Conservation (phyloP, 441 rosid species). For the Francoa sonchifolia region DNA sequence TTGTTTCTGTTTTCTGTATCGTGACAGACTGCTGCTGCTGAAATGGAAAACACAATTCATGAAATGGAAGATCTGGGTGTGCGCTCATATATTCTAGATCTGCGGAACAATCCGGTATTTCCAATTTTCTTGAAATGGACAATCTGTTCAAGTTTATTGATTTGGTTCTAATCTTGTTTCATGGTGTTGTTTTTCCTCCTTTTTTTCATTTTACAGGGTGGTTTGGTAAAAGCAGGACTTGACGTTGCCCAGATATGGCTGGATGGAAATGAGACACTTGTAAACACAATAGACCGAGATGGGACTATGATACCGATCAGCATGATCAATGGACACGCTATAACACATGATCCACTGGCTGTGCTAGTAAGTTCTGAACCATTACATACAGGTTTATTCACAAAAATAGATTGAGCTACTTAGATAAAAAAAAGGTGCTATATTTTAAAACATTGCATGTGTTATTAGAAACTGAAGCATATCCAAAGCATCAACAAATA, state of each 20-base stretch:
- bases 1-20: slow-evolving; percentile 8
- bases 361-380: slow-evolving; percentile 53
- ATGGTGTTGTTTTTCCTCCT: neutral
- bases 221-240: slow-evolving; percentile 77
- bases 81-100: slow-evolving; percentile 65
- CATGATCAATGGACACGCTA: slow-evolving; percentile 66
- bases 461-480: too few species aligned
- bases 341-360: slow-evolving; percentile 75
- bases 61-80: slow-evolving; percentile 74
- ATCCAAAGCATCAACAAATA: too few species aligned
- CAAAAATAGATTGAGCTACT: too few species aligned
- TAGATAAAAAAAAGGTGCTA: too few species aligned
- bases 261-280: slow-evolving; percentile 81
- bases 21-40: slow-evolving; percentile 68
- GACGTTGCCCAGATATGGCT: slow-evolving; percentile 88
- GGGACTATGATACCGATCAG: slow-evolving; percentile 62
- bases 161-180: too few species aligned
- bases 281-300: slow-evolving; percentile 70
- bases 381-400: too few species aligned
- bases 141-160: too few species aligned
- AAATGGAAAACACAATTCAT: slow-evolving; percentile 50
- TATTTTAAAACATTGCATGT: too few species aligned
- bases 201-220: slow-evolving; percentile 42
- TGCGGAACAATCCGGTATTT: slow-evolving; percentile 74
- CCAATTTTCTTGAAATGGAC: neutral